Percentiles rank a stretch among this genome's conserved stretches.
Conservation (phyloP, 164 flowering plant genomes). For the Saururus chinensis region DNA sequence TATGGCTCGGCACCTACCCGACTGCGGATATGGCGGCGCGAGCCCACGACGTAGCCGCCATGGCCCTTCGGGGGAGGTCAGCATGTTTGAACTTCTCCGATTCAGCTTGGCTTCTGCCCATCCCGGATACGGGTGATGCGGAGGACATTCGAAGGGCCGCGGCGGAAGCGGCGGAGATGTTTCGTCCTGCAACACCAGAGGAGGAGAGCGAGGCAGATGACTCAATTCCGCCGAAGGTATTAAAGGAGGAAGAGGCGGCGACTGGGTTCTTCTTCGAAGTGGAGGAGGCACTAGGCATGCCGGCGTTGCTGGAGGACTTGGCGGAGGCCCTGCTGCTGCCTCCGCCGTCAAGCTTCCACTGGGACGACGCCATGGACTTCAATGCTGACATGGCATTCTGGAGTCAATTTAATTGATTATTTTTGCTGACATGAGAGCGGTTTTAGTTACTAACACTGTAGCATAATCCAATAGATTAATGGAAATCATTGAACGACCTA, state of each 20-base stretch:
- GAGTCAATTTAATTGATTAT: no score
- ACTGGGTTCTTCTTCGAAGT: conserved; percentile 5
- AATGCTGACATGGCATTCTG: no score
- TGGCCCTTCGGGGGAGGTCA: conserved; percentile 14
- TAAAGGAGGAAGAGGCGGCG: no score
- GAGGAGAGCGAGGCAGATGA: neutral
- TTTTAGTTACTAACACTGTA: no score
- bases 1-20: conserved; percentile 49
- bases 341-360: neutral
- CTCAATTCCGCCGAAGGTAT: neutral
- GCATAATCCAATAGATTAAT: no score
- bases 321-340: conserved; percentile 23
- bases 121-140: conserved; percentile 10
- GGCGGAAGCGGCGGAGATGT: conserved; percentile 13
- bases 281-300: conserved; percentile 17
- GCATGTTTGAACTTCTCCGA: conserved; percentile 16
- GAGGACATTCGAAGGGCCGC: conserved; percentile 13
- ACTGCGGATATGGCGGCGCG: conserved; percentile 43
- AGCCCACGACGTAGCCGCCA: conserved; percentile 42
- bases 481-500: no score
- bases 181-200: neutral
- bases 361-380: no score
- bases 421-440: no score
- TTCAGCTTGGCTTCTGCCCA: conserved; percentile 16
- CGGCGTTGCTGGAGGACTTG: conserved; percentile 16